Conservation (phyloP, 768 basidiomycete species). For the Leucocoprinus birnbaumii region DNA sequence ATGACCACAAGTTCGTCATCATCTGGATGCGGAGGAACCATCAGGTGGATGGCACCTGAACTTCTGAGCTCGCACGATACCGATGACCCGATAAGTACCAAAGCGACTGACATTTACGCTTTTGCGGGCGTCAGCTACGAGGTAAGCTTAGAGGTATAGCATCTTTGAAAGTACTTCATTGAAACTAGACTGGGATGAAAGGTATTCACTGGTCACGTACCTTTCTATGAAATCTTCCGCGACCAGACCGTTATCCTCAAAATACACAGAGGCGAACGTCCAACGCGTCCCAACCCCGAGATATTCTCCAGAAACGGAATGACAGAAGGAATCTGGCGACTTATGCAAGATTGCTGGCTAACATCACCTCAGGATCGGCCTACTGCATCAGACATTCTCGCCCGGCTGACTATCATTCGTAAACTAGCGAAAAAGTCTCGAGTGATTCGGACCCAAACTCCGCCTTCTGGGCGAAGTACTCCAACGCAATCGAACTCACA, state of each 20-base stretch:
- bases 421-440: not conserved
- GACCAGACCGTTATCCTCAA: constrained; percentile 18
- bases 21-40: constrained; percentile 10
- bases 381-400: constrained; percentile 6
- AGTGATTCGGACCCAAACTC: not conserved
- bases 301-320: constrained; percentile 15
- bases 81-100: constrained; percentile 7
- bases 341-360: constrained; percentile 24
- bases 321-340: constrained; percentile 18
- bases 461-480: constrained; percentile 1
- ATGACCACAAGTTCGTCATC: constrained; percentile 14
- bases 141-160: not conserved
- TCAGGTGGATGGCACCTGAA: constrained; percentile 15
- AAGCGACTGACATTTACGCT: constrained; percentile 13
- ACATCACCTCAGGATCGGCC: constrained; percentile 19
- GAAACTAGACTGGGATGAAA: not conserved
- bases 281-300: constrained; percentile 7
- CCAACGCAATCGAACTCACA: not conserved
- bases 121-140: constrained; percentile 14
- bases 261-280: constrained; percentile 16
- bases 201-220: constrained; percentile 18
- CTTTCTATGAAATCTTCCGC: constrained; percentile 17
- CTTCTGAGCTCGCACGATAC: constrained; percentile 12
- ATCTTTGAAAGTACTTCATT: not conserved
- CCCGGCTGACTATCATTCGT: not conserved